These are phyloP conservation scores for Aspergillus neotritici DNA, from an alignment of 2,329 filamentous ascomycete genomes.

Conservation along the genomic window DNA sequence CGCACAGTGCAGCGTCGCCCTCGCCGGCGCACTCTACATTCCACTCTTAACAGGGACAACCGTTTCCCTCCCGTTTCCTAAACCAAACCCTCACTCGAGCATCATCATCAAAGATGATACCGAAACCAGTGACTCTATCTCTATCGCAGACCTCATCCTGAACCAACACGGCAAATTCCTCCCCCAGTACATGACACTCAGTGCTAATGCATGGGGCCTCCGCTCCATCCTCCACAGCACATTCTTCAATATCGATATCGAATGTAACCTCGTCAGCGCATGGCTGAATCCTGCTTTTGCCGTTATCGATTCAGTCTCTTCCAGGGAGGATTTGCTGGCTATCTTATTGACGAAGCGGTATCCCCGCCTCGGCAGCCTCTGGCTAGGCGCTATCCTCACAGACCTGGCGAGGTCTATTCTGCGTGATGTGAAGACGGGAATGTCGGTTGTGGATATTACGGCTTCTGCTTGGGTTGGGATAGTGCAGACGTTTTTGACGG, in stretches of 20 bases:
- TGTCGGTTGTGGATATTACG: conserved; percentile 12
- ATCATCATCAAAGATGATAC: not conserved
- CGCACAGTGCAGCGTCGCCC: conserved; percentile 19
- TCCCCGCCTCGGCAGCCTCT: conserved; percentile 14
- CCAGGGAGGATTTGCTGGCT: conserved; percentile 3
- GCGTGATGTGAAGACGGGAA: conserved; percentile 7
- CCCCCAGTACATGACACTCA: conserved; percentile 18
- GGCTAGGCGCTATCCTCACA: conserved; percentile 18
- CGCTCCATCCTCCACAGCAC: conserved; percentile 20
- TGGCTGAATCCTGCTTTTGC: conserved; percentile 19
- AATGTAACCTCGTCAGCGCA: conserved; percentile 21
- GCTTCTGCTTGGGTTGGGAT: conserved; percentile 16
- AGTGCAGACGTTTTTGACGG: conserved; percentile 16
- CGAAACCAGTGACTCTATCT: not conserved
- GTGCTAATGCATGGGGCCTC: conserved; percentile 18
- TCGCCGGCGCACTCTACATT: conserved; percentile 18
- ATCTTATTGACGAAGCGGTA: conserved; percentile 12
- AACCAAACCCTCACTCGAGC: not conserved
- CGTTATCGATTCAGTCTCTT: conserved; percentile 10
- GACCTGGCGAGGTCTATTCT: conserved; percentile 9
- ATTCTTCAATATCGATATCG: conserved; percentile 19
- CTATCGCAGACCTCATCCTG: conserved; percentile 8
- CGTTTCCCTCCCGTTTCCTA: conserved; percentile 16
- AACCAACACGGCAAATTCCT: conserved; percentile 6
- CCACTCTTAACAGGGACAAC: conserved; percentile 7